Evolutionary conservation across 2,329 filamentous ascomycete species (phyloP), one percentile per base, ranked within the genome.

Genomic region (Clathrospora elynae): DNA sequence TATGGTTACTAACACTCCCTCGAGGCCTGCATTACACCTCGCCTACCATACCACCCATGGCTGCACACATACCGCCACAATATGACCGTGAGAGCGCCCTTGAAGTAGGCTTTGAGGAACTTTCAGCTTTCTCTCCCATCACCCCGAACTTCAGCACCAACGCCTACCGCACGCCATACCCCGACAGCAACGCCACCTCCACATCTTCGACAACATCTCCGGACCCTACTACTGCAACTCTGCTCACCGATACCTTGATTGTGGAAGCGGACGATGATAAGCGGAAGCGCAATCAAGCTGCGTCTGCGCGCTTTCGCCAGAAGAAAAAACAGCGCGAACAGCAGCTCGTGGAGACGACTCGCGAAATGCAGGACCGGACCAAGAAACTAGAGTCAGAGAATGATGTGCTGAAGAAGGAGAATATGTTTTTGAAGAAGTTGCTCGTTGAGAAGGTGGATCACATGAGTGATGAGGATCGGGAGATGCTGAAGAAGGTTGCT

Each of bases 301-400:
- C 90, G 41, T 90, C 86, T 55, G 90, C 90, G 12, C 86, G 90
- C 35, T 95, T 95, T 79, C 86, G 90, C 46, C 84, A 93, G 67
- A 95, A 95, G 83, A 95, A 95, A 85, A 95, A 95, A 82, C 88
- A 93, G 74, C 86, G 90, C 35, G 90, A 95, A 75, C 87, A 91
- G 71, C 86, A 88, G 6, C 82, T 95, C 42, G 38, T 67, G 35
- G 66, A 69, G 31, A 53, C 59, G 37, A 66, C 46, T 14, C 59
- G 90, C 71, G 90, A 95, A 57, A 88, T 92, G 73, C 82, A 82
- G 18, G 87, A 93, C 31, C 90, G 90, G 73, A 87, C 91, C 36
- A 77, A 81, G 12, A 76, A 77, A 12, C 78, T 95, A 5, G 88
- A 95, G 72, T 79, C 43, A 6, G 65, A 69, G 48, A 61, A 67